Base-by-base conservation (phyloP, 768 basidiomycete species). In the Brasilioporus rufonigricans region DNA sequence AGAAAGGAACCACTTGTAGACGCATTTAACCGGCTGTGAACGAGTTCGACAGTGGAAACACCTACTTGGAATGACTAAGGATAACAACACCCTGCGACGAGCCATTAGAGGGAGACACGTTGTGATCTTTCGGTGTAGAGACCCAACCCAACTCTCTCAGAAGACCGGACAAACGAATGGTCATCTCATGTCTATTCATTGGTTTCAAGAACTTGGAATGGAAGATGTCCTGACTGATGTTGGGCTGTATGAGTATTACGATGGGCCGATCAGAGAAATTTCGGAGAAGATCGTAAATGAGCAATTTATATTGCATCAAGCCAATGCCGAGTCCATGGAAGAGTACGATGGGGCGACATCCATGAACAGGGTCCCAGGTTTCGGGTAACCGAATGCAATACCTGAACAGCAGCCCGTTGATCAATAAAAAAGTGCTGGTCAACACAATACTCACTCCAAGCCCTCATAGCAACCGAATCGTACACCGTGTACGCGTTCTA, bases 241-340 rank as follows among this genome's bases (percentile, higher is more conserved):
- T 88, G 0, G 92, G 92, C 60, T 95, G 92, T 5, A 97, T 48
- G 13, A 81, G 81, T 36, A 97, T 74, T 33, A 97, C 71, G 50
- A 97, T 67, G 4, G 93, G 93, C 19, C 86, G 83, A 60, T 87
- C 80, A 5, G 81, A 71, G 48, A 87, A 77, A 5, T 73, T 65
- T 35, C 74, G 71, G 39, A 88, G 69, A 19, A 94, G 75, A 58
- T 86, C 73, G 12, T 73, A 70, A 50, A 94, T 72, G 56, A 89
- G 72, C n/a, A 73, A 58, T 39, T 80, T 73, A 65, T 94, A 91
- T 62, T 90, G 88, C 19, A 85, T 63, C 12, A 91, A 70, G 4
- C 93, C 93, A 46, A 95, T 78, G 11, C 94, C 94, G 2, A 98
- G 82, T 4, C 95, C 95, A 64, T 97, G 93, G 35, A 93, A 69